These are phyloP conservation scores for Pseudocercospora crystallina DNA, from an alignment of 2,329 filamentous ascomycete species.

Conservation along the genomic window DNA sequence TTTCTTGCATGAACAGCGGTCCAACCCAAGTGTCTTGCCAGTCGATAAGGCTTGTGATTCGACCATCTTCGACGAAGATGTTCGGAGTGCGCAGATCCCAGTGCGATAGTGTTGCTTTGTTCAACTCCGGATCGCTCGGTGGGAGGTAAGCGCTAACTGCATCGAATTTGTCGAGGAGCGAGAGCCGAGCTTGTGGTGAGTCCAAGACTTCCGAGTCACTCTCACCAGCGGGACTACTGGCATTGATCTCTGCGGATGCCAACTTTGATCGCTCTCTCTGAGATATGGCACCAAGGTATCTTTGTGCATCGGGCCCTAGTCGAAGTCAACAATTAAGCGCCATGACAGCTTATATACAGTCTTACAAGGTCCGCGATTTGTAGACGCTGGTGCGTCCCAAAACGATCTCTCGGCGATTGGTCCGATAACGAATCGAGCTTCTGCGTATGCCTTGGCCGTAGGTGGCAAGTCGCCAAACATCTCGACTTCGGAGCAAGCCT, in stretches of 20 bases:
- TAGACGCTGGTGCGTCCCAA: constrained; percentile 35
- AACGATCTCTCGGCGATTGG: constrained; percentile 38
- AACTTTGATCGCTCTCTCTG: constrained; percentile 7
- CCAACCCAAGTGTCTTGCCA: constrained; percentile 40
- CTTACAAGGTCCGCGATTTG: constrained; percentile 39
- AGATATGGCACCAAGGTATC: constrained; percentile 10
- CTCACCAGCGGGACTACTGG: constrained; percentile 2
- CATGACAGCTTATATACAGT: background rate
- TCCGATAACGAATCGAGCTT: constrained; percentile 39
- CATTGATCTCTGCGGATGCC: constrained; percentile 14
- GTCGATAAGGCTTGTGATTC: constrained; percentile 44
- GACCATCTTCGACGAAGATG: constrained; percentile 39
- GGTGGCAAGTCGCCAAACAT: constrained; percentile 4
- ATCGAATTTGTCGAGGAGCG: constrained; percentile 12
- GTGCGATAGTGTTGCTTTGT: constrained; percentile 41
- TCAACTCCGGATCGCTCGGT: constrained; percentile 18
- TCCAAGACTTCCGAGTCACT: background rate
- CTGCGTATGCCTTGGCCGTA: constrained; percentile 34
- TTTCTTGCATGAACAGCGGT: constrained; percentile 29
- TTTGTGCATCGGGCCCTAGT: constrained; percentile 9
- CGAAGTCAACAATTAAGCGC: constrained; percentile 1
- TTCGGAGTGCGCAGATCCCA: constrained; percentile 41
- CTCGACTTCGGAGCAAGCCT: constrained; percentile 33
- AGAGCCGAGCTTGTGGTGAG: constrained; percentile 9
- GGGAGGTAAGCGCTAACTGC: constrained; percentile 3